Evolutionary conservation across 371 early-diverging fungal genomes (phyloP), one percentile per base, ranked within the genome.

Genomic region (Circinella umbellata): DNA sequence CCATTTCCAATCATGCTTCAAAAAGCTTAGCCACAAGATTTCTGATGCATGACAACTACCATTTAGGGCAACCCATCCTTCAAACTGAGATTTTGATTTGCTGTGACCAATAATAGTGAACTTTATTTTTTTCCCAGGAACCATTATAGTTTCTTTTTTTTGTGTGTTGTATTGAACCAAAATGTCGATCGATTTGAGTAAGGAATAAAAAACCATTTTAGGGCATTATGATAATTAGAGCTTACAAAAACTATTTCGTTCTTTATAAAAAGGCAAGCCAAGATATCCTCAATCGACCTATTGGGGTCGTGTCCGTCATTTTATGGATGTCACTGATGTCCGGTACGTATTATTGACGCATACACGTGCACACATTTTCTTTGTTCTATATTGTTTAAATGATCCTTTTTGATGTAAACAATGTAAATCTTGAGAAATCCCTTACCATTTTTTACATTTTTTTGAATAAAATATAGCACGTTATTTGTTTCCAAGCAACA

Each of bases 271-370:
- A 88, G 87, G 84, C 38, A 81, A 89, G 72, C 89, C 93, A 39
- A 78, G 88, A 39, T 92, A 89, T 73, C 87, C 90, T 65, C 93
- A 92, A 71, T 74, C 81, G 9, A 89, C 89, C 0, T 94, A 93
- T 72, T 74, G 80, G 66, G 93, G 93, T n/a, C 84, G 94, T 46
- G 77, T 94, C 49, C 68, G 81, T 70, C 93, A 93, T 71, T 94
- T 94, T 73, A 79, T 91, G 13, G 88, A 89, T 67, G 72, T 94
- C 14, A 94, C 94, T 15, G 89, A 92, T 73, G 14, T 14, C 34
- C 57, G 57, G 62, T 27, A 18, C 59, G 14, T 51, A 51, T n/a
- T n/a, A 51, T 51, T 51, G 15, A 51, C 15, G 15, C 51, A 14
- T 5, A 27, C 27, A 27, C 27, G 27, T 27, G 27, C 27, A 2